Percentiles rank a stretch among this genome's conserved stretches.
Evolutionary conservation across 495 filamentous ascomycete species (phyloP).

Genomic region (Talaromyces stipitatus): DNA sequence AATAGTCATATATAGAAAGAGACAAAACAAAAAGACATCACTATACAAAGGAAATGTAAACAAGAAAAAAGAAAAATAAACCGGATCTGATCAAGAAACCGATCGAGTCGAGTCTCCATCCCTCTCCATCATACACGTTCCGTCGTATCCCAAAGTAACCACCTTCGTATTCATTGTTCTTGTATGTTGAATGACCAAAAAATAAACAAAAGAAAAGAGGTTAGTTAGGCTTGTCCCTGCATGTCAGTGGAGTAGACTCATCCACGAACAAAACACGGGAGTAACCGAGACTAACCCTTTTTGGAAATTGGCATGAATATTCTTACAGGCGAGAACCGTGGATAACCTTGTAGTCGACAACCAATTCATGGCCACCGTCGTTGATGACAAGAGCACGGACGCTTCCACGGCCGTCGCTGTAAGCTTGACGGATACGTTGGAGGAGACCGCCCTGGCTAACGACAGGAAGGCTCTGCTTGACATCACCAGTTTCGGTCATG

Average conservation of each 20-base stretch:
- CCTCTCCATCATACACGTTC: constrained; percentile 8
- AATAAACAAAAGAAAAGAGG: background rate
- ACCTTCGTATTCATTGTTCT: background rate
- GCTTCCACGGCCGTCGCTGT: constrained; percentile 85
- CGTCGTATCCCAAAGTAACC: constrained; percentile 7
- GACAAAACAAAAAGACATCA: background rate
- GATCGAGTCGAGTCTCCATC: too few species aligned
- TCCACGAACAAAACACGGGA: background rate
- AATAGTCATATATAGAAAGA: background rate
- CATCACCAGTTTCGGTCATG: constrained; percentile 86
- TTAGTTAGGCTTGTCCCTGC: too few species aligned
- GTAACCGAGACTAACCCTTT: constrained; percentile 8
- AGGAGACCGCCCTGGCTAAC: constrained; percentile 88
- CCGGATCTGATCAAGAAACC: background rate
- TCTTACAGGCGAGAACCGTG: constrained; percentile 64
- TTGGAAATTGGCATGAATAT: constrained; percentile 9
- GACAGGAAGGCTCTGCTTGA: constrained; percentile 92
- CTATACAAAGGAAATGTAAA: constrained; percentile 4
- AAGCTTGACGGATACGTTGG: constrained; percentile 72
- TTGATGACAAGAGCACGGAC: constrained; percentile 94
- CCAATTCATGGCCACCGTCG: constrained; percentile 89
- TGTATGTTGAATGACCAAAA: background rate
- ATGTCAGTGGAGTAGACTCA: background rate
- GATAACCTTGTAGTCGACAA: constrained; percentile 98
- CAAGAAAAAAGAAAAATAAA: background rate